phyloP scores from a whole-genome alignment of 805 yeast genomes.

The Candida xiaguanensis region DNA sequence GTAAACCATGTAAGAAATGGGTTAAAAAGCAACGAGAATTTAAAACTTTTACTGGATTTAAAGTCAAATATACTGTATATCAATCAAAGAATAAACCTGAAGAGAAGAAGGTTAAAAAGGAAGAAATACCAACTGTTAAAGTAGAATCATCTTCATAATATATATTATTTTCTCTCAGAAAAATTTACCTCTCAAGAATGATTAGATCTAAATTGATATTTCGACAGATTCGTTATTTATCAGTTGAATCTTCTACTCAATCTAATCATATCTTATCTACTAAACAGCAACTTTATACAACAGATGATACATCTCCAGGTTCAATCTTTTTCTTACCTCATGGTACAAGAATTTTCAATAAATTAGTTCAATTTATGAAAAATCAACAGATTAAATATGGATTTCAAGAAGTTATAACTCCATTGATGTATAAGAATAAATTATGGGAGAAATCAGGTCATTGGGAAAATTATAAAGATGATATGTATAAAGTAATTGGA shows the following conservation, averaged over 20 bases:
- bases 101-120: conserved; percentile 1
- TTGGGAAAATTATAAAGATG: conserved; percentile 92
- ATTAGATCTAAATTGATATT: not conserved
- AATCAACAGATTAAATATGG: conserved; percentile 77
- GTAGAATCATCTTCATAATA: not conserved
- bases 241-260: conserved; percentile 28
- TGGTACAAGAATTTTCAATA: conserved; percentile 84
- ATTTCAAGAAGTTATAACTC: conserved; percentile 89
- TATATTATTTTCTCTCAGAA: not conserved
- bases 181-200: too few relatives aligned
- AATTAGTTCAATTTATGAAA: conserved; percentile 77
- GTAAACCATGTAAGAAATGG: conserved; percentile 33
- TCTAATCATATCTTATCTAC: conserved; percentile 47
- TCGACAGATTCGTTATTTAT: not conserved
- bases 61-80: conserved; percentile 24
- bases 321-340: conserved; percentile 89
- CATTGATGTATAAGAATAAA: conserved; percentile 75
- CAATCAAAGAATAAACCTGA: conserved; percentile 12
- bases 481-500: conserved; percentile 86
- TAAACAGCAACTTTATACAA: conserved; percentile 72
- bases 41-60: conserved; percentile 43
- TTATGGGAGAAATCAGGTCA: conserved; percentile 94
- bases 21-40: conserved; percentile 29
- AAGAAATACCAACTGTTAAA: not conserved
- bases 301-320: conserved; percentile 85